Base-by-base conservation (phyloP, 1,284 basidiomycete species). In the Pholiota adiposa region DNA sequence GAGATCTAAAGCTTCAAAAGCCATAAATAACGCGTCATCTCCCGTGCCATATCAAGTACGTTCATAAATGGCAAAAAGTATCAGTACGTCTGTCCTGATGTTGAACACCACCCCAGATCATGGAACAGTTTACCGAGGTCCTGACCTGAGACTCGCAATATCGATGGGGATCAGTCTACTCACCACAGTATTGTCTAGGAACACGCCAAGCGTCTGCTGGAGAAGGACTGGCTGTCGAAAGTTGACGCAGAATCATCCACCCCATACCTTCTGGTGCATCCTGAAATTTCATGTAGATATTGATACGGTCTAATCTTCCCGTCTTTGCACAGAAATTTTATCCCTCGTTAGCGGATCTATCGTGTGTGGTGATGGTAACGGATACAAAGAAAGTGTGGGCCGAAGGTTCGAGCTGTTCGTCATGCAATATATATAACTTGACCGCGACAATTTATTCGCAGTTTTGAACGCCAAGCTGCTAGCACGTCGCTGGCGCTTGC, bases 351-450 rank as follows among this genome's bases (percentile, higher is more conserved):
- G 77, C 77, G 23, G 83, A 89, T 65, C 72, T 81, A 50, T 78
- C 78, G 14, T 89, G 88, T 66, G 81, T 76, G 62, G 68, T 91
- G 51, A 69, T 92, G 64, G 70, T 91, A 55, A 90, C 90, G 16
- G 90, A 92, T 71, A 92, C 88, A 5, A 89, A 83, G 70, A 79
- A 75, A 36, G 86, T 88, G 9, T 92, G 89, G 89, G 78, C 77
- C n/a, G 90, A 92, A 86, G 86, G 90, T 89, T 62, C 33, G 60
- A 34, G 12, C 18, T 16, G 4, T 36, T 14, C 38, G 2, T n/a
- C 44, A 25, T 16, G 18, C 9, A 11, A 46, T 46, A 46, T 46
- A 12, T 46, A 25, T 27, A 3, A 16, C 18, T 23, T 25, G 25
- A 46, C 27, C 23, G n/a, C 19, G 19, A 25, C 43, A 41, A 14